Evolutionary conservation across 2,329 filamentous ascomycete species (phyloP).

Genomic region (Trichoderma harzianum): DNA sequence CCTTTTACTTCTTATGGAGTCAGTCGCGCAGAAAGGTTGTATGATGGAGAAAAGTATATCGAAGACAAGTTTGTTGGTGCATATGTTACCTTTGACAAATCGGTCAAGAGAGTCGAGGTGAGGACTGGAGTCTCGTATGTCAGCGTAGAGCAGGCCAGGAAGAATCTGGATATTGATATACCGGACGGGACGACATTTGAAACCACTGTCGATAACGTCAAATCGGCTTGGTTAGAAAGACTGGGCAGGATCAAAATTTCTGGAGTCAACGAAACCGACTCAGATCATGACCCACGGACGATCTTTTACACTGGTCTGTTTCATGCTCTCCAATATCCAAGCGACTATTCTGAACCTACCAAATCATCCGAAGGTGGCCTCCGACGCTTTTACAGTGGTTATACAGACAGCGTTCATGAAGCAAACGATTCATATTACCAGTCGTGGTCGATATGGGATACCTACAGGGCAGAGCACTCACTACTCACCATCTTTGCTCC

Average conservation of each 20-base stretch:
- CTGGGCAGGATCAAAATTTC: conserved; percentile 41
- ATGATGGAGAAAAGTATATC: conserved; percentile 22
- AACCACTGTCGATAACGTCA: conserved; percentile 37
- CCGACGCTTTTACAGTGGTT: conserved; percentile 43
- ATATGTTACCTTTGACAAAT: conserved; percentile 38
- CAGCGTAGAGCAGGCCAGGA: conserved; percentile 44
- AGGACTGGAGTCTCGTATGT: conserved; percentile 46
- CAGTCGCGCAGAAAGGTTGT: conserved; percentile 28
- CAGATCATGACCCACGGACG: conserved; percentile 40
- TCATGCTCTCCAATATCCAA: conserved; percentile 46
- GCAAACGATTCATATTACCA: conserved; percentile 46
- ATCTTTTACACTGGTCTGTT: conserved; percentile 47
- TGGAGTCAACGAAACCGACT: conserved; percentile 40
- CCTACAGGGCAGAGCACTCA: conserved; percentile 46
- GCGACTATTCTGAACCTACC: conserved; percentile 44
- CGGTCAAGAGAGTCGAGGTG: conserved; percentile 37
- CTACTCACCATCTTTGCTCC: conserved; percentile 44
- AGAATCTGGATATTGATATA: conserved; percentile 43
- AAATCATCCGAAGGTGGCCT: conserved; percentile 20
- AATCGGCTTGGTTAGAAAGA: conserved; percentile 44
- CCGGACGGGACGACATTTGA: conserved; percentile 37
- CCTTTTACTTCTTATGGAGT: conserved; percentile 39
- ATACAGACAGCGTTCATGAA: conserved; percentile 42
- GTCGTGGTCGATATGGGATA: conserved; percentile 51
- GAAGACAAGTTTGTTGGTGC: conserved; percentile 39